Base-by-base conservation (phyloP, 1,139 yeast genomes). In the Hyphopichia fennica region DNA sequence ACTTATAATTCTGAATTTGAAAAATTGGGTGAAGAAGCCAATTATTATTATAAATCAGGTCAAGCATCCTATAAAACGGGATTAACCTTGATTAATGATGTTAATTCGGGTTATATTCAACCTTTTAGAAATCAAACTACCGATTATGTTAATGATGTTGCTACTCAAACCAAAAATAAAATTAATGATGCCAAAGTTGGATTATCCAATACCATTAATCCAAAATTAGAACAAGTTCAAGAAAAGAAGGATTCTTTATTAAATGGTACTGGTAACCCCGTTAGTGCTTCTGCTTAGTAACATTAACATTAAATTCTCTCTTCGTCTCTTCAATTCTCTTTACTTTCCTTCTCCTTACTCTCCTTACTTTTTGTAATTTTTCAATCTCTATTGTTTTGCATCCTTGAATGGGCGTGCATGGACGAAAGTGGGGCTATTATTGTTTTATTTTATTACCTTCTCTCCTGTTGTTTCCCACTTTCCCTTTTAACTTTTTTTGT, bases 111-210 rank as follows among this genome's bases (percentile, higher is more conserved):
- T 39, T 68, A 61, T 56, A 59, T 72, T 41, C 68, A 63, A 49
- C 77, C 77, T 27, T 67, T 72, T 51, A 69, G 63, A 50, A 54
- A 56, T 35, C 71, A 70, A 49, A 71, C 78, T 38, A 70, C 68
- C 45, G 72, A 58, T 41, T 66, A 63, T 50, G 72, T 65, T 30
- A 50, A 49, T 39, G 75, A 69, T 36, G 67, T 68, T 33, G 63
- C 70, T 25, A 53, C 57, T 33, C 63, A 60, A 42, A 63, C 71
- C 45, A 68, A 60, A 50, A 57, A 53, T 44, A 68, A 62, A 53
- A 52, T 67, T 34, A 52, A 61, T 31, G 69, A 65, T 14, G 69
- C 72, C 35, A 68, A 64, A 51, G 52, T 52, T 35, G 53, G 51
- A 13, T 47, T 56, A 16, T 44, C 48, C 22, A 34, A 41, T 9